These are phyloP conservation scores for Exophiala aquamarina DNA, from an alignment of 2,329 filamentous ascomycete species.

Conservation along the genomic window DNA sequence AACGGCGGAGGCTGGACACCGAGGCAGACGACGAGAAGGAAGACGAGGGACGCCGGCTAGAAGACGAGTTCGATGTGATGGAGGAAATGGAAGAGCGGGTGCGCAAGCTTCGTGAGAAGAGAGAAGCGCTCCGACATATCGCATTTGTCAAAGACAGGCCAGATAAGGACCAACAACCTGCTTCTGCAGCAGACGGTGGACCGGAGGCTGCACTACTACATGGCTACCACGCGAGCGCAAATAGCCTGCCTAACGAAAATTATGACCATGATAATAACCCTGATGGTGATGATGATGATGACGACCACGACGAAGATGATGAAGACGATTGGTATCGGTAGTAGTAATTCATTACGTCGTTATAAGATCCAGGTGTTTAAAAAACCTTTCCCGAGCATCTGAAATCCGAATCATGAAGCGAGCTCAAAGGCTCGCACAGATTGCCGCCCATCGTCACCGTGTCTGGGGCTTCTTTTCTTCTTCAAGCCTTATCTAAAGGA, in stretches of 20 bases:
- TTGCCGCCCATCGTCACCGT: neutral
- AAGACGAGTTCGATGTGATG: slow-evolving; percentile 82
- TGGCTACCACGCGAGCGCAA: no score
- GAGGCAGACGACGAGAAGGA: slow-evolving; percentile 69
- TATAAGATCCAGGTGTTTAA: no score
- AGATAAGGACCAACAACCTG: no score
- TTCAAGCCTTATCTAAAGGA: no score
- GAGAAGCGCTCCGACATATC: slow-evolving; percentile 63
- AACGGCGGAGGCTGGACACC: slow-evolving; percentile 52
- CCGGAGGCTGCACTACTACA: slow-evolving; percentile 12
- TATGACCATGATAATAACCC: slow-evolving; percentile 50
- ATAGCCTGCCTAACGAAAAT: slow-evolving; percentile 31
- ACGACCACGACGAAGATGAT: slow-evolving; percentile 59
- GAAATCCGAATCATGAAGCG: slow-evolving; percentile 8
- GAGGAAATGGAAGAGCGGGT: slow-evolving; percentile 73
- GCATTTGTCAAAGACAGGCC: slow-evolving; percentile 15
- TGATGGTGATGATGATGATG: slow-evolving; percentile 46
- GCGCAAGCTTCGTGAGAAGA: slow-evolving; percentile 65
- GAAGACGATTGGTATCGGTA: slow-evolving; percentile 39
- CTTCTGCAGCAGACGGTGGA: no score
- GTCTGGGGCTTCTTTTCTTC: no score
- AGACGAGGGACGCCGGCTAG: slow-evolving; percentile 70
- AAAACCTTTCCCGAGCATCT: no score
- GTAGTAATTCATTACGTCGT: slow-evolving; percentile 20
- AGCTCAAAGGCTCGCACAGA: slow-evolving; percentile 3